These are phyloP conservation scores for Pseudogymnoascus destructans DNA, from an alignment of 2,329 filamentous ascomycete species.

Conservation along the genomic window DNA sequence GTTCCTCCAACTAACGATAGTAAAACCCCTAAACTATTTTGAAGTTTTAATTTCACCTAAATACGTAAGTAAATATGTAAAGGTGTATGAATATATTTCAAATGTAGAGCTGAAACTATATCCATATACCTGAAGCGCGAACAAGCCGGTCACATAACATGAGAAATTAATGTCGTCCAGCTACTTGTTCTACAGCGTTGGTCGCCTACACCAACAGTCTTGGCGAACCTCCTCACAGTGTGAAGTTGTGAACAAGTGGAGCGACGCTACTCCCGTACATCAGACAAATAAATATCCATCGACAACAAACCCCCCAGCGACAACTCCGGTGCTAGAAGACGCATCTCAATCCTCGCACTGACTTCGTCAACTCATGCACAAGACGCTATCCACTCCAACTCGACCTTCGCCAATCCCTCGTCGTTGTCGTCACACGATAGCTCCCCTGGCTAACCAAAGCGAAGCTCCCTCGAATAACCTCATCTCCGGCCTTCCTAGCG, in stretches of 20 bases:
- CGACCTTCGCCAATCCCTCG: background rate
- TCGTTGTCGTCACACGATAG: conserved; percentile 1
- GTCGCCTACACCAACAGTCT: conserved; percentile 7
- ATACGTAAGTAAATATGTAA: background rate
- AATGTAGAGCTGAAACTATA: background rate
- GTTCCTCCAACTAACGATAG: background rate
- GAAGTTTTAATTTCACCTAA: background rate
- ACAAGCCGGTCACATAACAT: background rate
- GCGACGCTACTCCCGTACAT: conserved; percentile 4
- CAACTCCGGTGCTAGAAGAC: conserved; percentile 3
- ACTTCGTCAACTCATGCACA: background rate
- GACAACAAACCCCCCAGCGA: background rate
- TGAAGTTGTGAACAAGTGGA: conserved; percentile 3
- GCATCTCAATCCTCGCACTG: background rate
- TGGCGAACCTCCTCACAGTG: conserved; percentile 3
- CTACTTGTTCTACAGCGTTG: background rate
- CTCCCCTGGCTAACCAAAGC: background rate
- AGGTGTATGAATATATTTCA: background rate
- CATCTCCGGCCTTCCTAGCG: background rate
- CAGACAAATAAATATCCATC: conserved; percentile 8
- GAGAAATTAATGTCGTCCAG: background rate
- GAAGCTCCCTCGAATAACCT: background rate
- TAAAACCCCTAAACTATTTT: background rate
- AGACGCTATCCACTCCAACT: background rate
- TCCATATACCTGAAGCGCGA: background rate